Evolutionary conservation across 2,329 filamentous ascomycete genomes (phyloP).

Genomic region (Epichloe hybrida): DNA sequence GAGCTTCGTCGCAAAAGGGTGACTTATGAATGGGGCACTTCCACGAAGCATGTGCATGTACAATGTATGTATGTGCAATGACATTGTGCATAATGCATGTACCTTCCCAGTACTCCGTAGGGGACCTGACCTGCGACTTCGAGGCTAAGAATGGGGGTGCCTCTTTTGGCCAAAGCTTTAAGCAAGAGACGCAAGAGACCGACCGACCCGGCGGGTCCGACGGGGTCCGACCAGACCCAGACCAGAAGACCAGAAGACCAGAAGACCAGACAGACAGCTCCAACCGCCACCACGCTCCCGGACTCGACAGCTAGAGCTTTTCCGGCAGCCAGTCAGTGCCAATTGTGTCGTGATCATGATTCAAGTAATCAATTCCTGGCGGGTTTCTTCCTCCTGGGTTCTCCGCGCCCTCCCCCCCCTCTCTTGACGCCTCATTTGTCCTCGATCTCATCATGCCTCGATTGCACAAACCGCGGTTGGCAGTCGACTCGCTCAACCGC

Average conservation of each 20-base stretch:
- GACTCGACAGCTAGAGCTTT: slow-evolving; percentile 2
- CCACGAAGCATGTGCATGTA: too few relatives aligned
- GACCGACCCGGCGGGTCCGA: background rate
- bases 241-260: too few relatives aligned
- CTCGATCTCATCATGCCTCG: background rate
- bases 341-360: background rate
- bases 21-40: too few relatives aligned
- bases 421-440: too few relatives aligned
- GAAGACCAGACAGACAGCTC: too few relatives aligned
- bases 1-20: too few relatives aligned
- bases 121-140: background rate
- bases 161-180: slow-evolving; percentile 1
- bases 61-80: background rate
- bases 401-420: too few relatives aligned
- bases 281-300: slow-evolving; percentile 1
- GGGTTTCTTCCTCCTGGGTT: background rate
- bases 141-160: background rate
- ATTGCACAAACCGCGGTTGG: background rate
- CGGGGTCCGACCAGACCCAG: slow-evolving; percentile 4
- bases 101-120: background rate
- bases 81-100: background rate
- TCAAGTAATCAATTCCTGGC: background rate
- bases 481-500: background rate
- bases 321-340: slow-evolving; percentile 1
- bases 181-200: background rate